A percentile compares a stretch with the other conserved stretches of the same genome.
phyloP scores from a whole-genome alignment of 805 yeast species.

The Barnettozyma sp. region DNA sequence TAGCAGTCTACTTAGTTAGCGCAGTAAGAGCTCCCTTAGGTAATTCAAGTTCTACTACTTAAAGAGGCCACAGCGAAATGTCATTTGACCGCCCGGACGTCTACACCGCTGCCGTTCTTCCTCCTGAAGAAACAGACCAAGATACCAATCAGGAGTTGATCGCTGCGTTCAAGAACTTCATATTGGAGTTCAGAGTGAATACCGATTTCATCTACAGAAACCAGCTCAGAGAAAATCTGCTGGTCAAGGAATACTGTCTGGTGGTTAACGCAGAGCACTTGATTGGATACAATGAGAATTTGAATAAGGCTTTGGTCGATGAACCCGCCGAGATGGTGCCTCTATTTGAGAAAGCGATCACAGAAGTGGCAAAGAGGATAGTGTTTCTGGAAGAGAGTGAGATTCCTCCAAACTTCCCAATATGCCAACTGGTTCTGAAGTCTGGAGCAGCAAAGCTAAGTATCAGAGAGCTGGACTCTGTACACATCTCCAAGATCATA shows the following conservation, averaged over 20 bases:
- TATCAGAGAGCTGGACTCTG: constrained; percentile 78
- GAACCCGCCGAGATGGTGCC: constrained; percentile 88
- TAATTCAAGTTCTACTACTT: too few relatives aligned
- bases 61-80: constrained; percentile 9
- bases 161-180: constrained; percentile 72
- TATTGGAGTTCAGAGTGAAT: constrained; percentile 79
- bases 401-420: constrained; percentile 55
- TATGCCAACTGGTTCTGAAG: constrained; percentile 72
- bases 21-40: too few relatives aligned
- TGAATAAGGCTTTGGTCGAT: constrained; percentile 76
- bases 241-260: constrained; percentile 66
- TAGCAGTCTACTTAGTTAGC: too few relatives aligned
- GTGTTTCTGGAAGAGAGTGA: constrained; percentile 43
- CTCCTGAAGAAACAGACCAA: constrained; percentile 69
- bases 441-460: constrained; percentile 67
- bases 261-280: constrained; percentile 78
- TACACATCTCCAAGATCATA: constrained; percentile 82
- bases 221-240: constrained; percentile 79
- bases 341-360: constrained; percentile 72
- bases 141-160: constrained; percentile 62
- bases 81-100: constrained; percentile 42
- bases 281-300: constrained; percentile 80
- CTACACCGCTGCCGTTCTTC: constrained; percentile 74
- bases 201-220: constrained; percentile 83
- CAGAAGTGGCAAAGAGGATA: constrained; percentile 73